phyloP scores from a whole-genome alignment of 805 yeast genomes.

The Kazachstania africana region DNA sequence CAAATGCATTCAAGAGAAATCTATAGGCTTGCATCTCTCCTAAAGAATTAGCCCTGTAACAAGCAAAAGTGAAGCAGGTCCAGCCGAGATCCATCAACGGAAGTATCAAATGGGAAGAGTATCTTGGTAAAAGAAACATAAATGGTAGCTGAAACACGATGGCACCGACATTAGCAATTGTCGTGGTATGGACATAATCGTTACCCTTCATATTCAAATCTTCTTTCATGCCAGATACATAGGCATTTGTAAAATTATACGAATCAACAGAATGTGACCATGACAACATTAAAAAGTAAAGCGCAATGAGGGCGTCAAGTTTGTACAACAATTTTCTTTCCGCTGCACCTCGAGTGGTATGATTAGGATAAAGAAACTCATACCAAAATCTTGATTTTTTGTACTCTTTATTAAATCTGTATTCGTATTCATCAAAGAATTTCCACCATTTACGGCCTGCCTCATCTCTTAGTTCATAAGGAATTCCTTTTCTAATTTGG shows the following conservation, averaged over 20 bases:
- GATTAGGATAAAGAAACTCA: conserved; percentile 25
- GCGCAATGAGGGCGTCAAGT: conserved; percentile 43
- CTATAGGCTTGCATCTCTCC: conserved; percentile 47
- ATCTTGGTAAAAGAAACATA: conserved; percentile 44
- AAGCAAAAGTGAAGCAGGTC: conserved; percentile 53
- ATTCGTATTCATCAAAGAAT: conserved; percentile 42
- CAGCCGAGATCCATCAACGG: conserved; percentile 53
- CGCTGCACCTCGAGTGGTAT: conserved; percentile 30
- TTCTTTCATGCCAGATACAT: conserved; percentile 52
- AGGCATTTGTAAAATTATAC: conserved; percentile 52
- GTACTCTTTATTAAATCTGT: conserved; percentile 29
- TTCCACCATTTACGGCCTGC: conserved; percentile 33
- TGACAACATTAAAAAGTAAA: conserved; percentile 46
- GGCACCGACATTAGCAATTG: conserved; percentile 49
- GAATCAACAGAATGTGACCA: conserved; percentile 61
- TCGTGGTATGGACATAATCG: conserved; percentile 50
- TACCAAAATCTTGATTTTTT: conserved; percentile 25
- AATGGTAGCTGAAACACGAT: conserved; percentile 56
- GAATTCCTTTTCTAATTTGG: conserved; percentile 20
- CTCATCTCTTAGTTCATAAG: conserved; percentile 31
- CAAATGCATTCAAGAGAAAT: conserved; percentile 58
- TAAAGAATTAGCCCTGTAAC: conserved; percentile 38
- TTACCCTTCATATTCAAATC: conserved; percentile 49
- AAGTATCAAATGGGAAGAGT: conserved; percentile 37
- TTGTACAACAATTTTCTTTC: conserved; percentile 37